Evolutionary conservation across 371 early-diverging fungal genomes (phyloP).

Genomic region (Mortierella sp.): DNA sequence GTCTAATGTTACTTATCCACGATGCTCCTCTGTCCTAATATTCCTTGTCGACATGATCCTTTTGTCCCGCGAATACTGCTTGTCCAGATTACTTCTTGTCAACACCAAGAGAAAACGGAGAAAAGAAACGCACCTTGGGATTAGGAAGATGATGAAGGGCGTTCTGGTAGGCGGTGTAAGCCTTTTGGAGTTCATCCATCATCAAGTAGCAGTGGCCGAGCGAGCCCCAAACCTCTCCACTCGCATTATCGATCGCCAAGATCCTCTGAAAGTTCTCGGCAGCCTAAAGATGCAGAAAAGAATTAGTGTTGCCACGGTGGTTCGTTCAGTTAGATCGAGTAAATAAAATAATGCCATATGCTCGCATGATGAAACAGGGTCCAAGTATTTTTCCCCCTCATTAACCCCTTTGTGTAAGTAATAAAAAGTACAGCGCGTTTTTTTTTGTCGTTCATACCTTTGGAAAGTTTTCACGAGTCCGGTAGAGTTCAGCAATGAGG

Average conservation of each 20-base stretch:
- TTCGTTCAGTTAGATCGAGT: too few relatives aligned
- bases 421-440: constrained; percentile 12
- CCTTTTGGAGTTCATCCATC: constrained; percentile 94
- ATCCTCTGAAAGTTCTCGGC: constrained; percentile 91
- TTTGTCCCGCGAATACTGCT: neutral
- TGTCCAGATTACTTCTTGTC: neutral
- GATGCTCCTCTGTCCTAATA: neutral
- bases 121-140: constrained; percentile 77
- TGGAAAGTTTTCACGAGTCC: constrained; percentile 73
- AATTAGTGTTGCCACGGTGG: too few relatives aligned
- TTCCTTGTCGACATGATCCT: neutral
- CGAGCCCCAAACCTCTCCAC: constrained; percentile 95
- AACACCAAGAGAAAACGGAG: neutral
- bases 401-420: neutral
- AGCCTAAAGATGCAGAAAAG: constrained; percentile 66
- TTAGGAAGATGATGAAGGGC: constrained; percentile 90
- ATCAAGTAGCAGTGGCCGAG: constrained; percentile 94
- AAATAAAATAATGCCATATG: too few relatives aligned
- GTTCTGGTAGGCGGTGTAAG: constrained; percentile 94
- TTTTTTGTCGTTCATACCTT: constrained; percentile 50
- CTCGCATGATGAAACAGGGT: constrained; percentile 21
- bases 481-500: constrained; percentile 77
- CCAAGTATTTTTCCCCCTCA: neutral
- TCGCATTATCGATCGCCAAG: constrained; percentile 80
- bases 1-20: neutral